A percentile compares a stretch with the other conserved stretches of the same genome.
phyloP scores from a whole-genome alignment of 331 rosid species.

The Rhamnella rubrinervis region DNA sequence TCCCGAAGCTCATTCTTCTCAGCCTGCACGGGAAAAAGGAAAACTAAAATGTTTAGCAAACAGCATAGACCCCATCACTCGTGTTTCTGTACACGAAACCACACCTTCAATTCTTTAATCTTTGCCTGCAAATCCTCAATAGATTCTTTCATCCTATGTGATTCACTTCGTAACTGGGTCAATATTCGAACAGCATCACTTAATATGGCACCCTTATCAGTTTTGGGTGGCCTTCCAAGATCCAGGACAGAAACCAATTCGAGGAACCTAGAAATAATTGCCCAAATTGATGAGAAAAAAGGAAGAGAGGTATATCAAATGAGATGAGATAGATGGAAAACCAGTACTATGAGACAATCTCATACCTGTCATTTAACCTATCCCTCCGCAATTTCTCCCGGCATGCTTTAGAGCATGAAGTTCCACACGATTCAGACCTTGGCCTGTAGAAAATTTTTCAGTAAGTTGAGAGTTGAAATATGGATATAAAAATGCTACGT shows the following conservation, averaged over 20 bases:
- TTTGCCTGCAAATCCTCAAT: slow-evolving; percentile 24
- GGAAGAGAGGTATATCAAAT: background rate
- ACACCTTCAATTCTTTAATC: slow-evolving; percentile 39
- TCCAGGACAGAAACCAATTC: slow-evolving; percentile 33
- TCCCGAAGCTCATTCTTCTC: slow-evolving; percentile 36
- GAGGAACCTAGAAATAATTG: slow-evolving; percentile 20
- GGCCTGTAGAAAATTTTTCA: background rate
- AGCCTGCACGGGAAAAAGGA: slow-evolving; percentile 9
- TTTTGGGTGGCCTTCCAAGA: slow-evolving; percentile 29
- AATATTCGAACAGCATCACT: slow-evolving; percentile 28
- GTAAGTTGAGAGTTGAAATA: background rate
- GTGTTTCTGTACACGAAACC: background rate
- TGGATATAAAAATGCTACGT: too few species aligned
- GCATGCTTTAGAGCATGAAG: slow-evolving; percentile 28
- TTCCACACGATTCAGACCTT: slow-evolving; percentile 21
- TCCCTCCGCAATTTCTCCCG: slow-evolving; percentile 33
- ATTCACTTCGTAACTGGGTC: slow-evolving; percentile 26
- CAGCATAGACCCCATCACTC: background rate
- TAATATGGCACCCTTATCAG: slow-evolving; percentile 33
- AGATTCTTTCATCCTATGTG: slow-evolving; percentile 23
- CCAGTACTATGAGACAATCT: background rate
- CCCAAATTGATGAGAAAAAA: background rate
- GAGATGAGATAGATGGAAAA: background rate
- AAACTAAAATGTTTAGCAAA: background rate
- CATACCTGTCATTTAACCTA: slow-evolving; percentile 31